Evolutionary conservation across 768 basidiomycete genomes (phyloP).

Genomic region (Tulasnella calospora): DNA sequence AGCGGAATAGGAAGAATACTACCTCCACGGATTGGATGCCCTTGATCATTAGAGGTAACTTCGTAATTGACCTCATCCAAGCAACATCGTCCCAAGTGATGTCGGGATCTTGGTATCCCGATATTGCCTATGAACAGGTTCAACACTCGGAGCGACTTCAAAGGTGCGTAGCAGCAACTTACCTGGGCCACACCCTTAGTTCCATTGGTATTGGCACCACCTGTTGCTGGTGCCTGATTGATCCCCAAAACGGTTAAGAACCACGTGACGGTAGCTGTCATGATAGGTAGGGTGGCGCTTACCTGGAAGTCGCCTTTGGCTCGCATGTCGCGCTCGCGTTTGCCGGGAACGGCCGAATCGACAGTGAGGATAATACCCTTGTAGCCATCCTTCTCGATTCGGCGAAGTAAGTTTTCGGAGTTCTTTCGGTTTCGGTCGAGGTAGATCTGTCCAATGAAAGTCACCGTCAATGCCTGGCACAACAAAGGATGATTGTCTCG

Average conservation of each 20-base stretch:
- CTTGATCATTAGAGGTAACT: slow-evolving; percentile 44
- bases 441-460: slow-evolving; percentile 50
- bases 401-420: slow-evolving; percentile 64
- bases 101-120: slow-evolving; percentile 27
- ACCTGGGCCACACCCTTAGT: slow-evolving; percentile 32
- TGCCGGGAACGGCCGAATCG: slow-evolving; percentile 78
- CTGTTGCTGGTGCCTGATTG: slow-evolving; percentile 30
- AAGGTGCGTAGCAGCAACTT: background rate
- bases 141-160: background rate
- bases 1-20: background rate
- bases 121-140: slow-evolving; percentile 20
- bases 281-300: background rate
- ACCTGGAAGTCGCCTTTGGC: slow-evolving; percentile 33
- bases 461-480: background rate
- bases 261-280: background rate
- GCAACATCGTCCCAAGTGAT: slow-evolving; percentile 40
- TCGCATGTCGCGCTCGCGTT: slow-evolving; percentile 63
- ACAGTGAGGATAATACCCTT: slow-evolving; percentile 90
- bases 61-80: slow-evolving; percentile 45
- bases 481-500: background rate
- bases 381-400: slow-evolving; percentile 69
- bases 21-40: slow-evolving; percentile 47
- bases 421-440: slow-evolving; percentile 63
- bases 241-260: background rate
- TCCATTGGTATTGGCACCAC: slow-evolving; percentile 25